Evolutionary conservation across 345 rosid genomes (phyloP), one percentile per base, ranked within the genome.

Genomic region (Murraya paniculata): DNA sequence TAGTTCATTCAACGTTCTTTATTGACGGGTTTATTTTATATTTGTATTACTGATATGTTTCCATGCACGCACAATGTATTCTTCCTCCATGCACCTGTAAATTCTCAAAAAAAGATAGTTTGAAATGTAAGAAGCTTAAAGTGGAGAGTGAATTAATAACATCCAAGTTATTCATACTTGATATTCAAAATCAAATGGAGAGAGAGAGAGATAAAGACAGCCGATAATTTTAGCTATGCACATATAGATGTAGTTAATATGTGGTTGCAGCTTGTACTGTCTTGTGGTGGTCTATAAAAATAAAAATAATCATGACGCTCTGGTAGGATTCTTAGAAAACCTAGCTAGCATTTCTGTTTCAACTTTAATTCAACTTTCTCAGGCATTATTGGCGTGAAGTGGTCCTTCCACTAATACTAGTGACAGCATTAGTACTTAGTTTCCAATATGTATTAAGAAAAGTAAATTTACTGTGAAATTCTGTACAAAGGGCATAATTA

Each of bases 51-150:
- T 36, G 10, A 9, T 22, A 53, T 5, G 8, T 53, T 7, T 60
- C 57, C 77, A 48, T 75, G 78, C 78, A 64, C 50, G 50, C 50
- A 45, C 50, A 45, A 45, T 50, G 70, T 16, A 64, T 10, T 75
- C 78, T 61, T 48, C 31, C 41, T 58, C 71, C 62, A 64, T 64
- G 70, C 78, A 50, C 33, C 61, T 50, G 2, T 48, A 48, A 21
- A 61, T 74, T 28, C 62, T 45, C 7, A 19, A 60, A 60, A 59
- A 2, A 39, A 61, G 8, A 18, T 60, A 19, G 27, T 61, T 60
- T 39, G 55, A 39, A 41, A 39, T 19, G 9, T 61, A 60, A 27
- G 38, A 27, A 61, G 66, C 57, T n/a, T 24, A 27, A 58, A 21
- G 33, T 28, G 27, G 41, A 53, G 41, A 53, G 14, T 18, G 73